Evolutionary conservation across 805 yeast genomes (phyloP), one percentile per base, ranked within the genome.

Genomic region (Schwanniomyces yamadae): DNA sequence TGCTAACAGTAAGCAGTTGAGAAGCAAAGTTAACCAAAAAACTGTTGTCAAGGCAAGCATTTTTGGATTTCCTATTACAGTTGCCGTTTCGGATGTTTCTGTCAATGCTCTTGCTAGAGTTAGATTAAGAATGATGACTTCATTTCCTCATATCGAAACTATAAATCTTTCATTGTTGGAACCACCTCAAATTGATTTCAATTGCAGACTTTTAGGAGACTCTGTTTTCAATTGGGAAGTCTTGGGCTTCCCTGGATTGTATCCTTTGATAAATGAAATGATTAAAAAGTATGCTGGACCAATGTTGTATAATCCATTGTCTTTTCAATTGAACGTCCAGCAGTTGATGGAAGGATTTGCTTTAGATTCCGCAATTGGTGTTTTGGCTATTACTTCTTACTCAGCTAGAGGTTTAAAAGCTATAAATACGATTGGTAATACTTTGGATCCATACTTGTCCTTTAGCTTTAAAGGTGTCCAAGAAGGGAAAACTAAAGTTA

Each of bases 111-210:
- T 77, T 42, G 75, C 82, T 31, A 77, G 98, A 60, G 78, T 93
- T 34, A 74, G 97, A 54, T 61, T 95, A 56, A 84, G 89, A 71
- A 81, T 93, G 82, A 91, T 87, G 84, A 61, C 88, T 3, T 73
- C 86, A 7, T 89, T 84, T 62, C 99, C 99, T 3, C 98, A 93
- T 63, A 71, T 93, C 42, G 95, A 93, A 59, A 90, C 96, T 1
- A 81, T 89, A 15, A 90, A 84, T 54, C 77, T 93, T 20, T 82
- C 95, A 12, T 66, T 95, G 46, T 68, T 89, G 62, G 91, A 87
- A 40, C 82, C 93, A 23, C 97, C 98, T 6, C 75, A 82, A 46
- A 78, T 91, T 59, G 99, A 95, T 61, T 93, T 90, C 57, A 76
- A 78, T 37, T 74, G 87, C 29, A 81, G 75, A 46, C 28, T 64